phyloP scores from a whole-genome alignment of 129 eudicot genomes.

The Solidago caesia region DNA sequence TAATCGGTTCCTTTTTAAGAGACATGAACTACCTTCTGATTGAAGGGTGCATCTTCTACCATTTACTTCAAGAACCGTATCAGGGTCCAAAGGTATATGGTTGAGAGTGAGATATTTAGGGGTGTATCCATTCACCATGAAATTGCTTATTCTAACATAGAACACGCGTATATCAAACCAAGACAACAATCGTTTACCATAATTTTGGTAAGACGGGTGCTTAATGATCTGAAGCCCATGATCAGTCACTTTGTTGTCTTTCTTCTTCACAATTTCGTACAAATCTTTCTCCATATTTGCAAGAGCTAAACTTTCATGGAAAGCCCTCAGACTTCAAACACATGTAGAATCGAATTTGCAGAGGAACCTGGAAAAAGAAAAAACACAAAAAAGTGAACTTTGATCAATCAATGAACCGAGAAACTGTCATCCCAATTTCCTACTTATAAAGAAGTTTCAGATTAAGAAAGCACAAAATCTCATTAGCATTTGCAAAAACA shows the following conservation, averaged over 20 bases:
- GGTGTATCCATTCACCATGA: neutral
- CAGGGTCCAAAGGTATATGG: neutral
- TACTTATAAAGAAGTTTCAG: too few relatives aligned
- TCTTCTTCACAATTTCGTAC: conserved; percentile 36
- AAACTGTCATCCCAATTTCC: neutral
- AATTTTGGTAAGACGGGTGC: conserved; percentile 45
- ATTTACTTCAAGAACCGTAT: neutral
- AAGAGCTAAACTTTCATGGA: conserved; percentile 22
- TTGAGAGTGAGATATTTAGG: neutral
- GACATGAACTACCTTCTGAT: neutral
- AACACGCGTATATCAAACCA: neutral
- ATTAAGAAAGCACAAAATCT: too few relatives aligned
- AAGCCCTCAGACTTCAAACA: conserved; percentile 24
- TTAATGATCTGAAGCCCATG: conserved; percentile 53
- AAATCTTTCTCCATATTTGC: conserved; percentile 51
- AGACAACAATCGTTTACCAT: conserved; percentile 33
- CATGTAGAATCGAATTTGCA: conserved; percentile 14
- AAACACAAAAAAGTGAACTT: neutral
- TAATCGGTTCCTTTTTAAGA: neutral
- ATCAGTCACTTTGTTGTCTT: conserved; percentile 29
- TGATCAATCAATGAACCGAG: neutral
- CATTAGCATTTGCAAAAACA: too few relatives aligned
- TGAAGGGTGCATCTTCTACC: neutral
- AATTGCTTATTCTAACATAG: neutral
- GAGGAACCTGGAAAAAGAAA: conserved; percentile 33